Percentiles rank a stretch among this genome's conserved stretches.
phyloP scores from a whole-genome alignment of 2,329 filamentous ascomycete genomes.

The Colletotrichum karsti region DNA sequence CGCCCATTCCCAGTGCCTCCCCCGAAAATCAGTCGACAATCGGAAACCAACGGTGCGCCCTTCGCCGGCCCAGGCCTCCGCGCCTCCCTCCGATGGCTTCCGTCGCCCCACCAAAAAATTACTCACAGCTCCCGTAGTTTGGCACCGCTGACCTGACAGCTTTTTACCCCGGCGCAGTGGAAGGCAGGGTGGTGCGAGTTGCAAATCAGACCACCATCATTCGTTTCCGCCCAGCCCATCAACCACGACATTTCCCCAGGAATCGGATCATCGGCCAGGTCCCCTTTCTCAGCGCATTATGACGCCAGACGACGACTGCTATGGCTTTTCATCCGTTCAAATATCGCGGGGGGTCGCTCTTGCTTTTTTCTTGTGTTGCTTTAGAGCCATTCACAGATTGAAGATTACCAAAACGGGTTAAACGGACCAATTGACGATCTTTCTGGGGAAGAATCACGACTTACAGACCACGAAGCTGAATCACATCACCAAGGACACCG shows the following conservation, averaged over 20 bases:
- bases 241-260: not conserved
- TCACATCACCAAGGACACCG: not conserved
- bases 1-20: not conserved
- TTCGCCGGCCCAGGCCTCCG: not conserved
- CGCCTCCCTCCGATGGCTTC: not conserved
- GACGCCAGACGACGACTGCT: not conserved
- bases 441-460: not conserved
- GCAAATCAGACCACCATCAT: constrained; percentile 28
- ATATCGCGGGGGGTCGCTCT: constrained; percentile 9
- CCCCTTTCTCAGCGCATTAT: constrained; percentile 19
- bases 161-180: not conserved
- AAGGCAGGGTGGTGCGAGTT: constrained; percentile 12
- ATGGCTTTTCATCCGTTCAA: not conserved
- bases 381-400: not conserved
- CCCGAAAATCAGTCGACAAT: constrained; percentile 11
- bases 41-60: not conserved
- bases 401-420: not conserved
- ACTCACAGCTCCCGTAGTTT: too few relatives aligned
- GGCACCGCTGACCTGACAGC: too few relatives aligned
- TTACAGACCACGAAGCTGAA: too few relatives aligned
- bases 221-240: not conserved
- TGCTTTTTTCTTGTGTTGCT: not conserved
- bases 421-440: not conserved
- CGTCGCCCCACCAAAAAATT: not conserved
- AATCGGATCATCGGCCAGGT: constrained; percentile 5